A percentile compares a stretch with the other conserved stretches of the same genome.
phyloP scores from a whole-genome alignment of 352 stramenopile genomes.

The Pythium chondricola region DNA sequence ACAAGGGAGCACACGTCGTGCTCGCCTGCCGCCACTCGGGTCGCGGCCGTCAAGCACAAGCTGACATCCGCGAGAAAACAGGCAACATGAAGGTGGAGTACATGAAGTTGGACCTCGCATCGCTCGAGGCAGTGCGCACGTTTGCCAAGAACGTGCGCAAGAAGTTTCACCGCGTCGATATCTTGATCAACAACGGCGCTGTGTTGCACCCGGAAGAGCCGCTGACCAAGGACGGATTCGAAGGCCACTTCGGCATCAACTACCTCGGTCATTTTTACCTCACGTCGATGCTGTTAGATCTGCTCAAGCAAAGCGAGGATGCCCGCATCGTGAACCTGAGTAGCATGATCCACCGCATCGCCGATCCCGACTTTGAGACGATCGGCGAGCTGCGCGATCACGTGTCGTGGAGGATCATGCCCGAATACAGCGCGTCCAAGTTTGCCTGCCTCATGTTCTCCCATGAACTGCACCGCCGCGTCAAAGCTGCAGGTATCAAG shows the following conservation, averaged over 20 bases:
- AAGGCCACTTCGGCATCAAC: slow-evolving; percentile 69
- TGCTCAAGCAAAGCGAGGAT: slow-evolving; percentile 19
- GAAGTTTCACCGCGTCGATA: slow-evolving; percentile 30
- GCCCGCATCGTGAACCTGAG: slow-evolving; percentile 43
- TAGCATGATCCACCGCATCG: slow-evolving; percentile 20
- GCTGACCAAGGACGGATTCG: slow-evolving; percentile 33
- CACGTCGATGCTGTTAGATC: slow-evolving; percentile 37
- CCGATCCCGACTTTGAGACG: slow-evolving; percentile 6
- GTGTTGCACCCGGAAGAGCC: slow-evolving; percentile 25
- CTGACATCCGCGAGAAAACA: slow-evolving; percentile 1
- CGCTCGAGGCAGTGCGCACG: slow-evolving; percentile 21
- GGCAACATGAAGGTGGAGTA: slow-evolving; percentile 20
- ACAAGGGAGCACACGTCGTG: slow-evolving; percentile 64
- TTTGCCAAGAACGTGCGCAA: slow-evolving; percentile 29
- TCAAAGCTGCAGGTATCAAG: slow-evolving; percentile 10
- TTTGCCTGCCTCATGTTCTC: slow-evolving; percentile 21
- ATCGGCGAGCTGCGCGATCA: too few relatives aligned
- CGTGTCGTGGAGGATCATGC: too few relatives aligned
- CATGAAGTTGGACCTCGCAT: slow-evolving; percentile 33
- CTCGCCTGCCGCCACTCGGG: slow-evolving; percentile 56
- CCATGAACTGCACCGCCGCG: slow-evolving; percentile 18
- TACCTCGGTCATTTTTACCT: slow-evolving; percentile 66
- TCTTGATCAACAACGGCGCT: slow-evolving; percentile 76
- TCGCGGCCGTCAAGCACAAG: slow-evolving; percentile 4
- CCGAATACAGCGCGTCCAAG: slow-evolving; percentile 19